Base-by-base conservation (phyloP, 2,329 filamentous ascomycete genomes). In the Ceratocystis eucalypticola region DNA sequence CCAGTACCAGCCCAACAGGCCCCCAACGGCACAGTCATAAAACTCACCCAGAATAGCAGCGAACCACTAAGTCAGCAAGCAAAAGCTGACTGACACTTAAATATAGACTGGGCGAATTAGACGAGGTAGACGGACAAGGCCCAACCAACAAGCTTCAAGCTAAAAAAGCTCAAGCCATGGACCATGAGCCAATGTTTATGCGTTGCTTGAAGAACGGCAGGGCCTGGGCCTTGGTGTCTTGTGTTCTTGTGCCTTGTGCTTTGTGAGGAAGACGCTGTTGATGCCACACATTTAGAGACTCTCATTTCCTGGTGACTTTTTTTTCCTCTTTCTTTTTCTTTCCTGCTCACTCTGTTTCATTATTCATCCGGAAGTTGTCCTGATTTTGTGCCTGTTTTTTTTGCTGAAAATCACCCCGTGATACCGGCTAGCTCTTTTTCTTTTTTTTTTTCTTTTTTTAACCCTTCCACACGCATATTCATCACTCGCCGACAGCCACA, bases 121-220 rank as follows among this genome's bases (percentile, higher is more conserved):
- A 59, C 55, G 55, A 37, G n/a, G 30, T n/a, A 59, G 55, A 59
- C 55, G 28, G 33, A 59, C 55, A 59, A 37, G 17, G 55, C 55
- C 28, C 25, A 59, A 37, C 28, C 25, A 59, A 59, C 55, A 59
- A 20, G 28, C 28, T 59, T 33, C 28, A 59, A 59, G 55, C 55
- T 59, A 59, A 59, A 59, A 59, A 59, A 59, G 55, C 55, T 59
- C 28, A 33, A 59, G 55, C 55, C 55, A 33, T 59, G 28, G 55
- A 25, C 48, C 17, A 20, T 53, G 22, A 25, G 55, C 55, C 55
- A 59, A 33, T 59, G 28, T 33, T 53, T n/a, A 59, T 59, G 55
- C 55, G 55, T 41, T 41, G 37, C 37, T 41, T 10, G 10, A 41
- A 41, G 37, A 41, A 41, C 37, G 37, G 37, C 37, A 41, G 10